phyloP scores from a whole-genome alignment of 768 basidiomycete species.

The Chalciporus sphaerocephalus region DNA sequence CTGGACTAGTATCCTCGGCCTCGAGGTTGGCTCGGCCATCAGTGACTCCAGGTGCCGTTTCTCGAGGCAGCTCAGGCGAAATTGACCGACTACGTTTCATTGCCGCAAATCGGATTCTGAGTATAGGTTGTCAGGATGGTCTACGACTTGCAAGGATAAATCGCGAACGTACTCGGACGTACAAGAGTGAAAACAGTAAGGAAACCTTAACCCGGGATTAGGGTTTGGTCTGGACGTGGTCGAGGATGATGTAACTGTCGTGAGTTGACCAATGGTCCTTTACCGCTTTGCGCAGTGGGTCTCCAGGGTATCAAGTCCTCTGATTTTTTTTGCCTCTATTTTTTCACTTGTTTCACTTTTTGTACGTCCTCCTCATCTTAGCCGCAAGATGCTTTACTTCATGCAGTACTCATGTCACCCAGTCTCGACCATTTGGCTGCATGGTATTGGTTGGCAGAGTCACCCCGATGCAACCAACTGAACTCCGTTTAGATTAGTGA shows the following conservation, averaged over 20 bases:
- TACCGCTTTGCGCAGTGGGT: too few relatives aligned
- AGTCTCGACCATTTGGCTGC: too few relatives aligned
- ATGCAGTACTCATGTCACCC: too few relatives aligned
- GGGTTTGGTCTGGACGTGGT: not conserved
- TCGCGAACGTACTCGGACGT: not conserved
- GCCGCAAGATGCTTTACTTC: too few relatives aligned
- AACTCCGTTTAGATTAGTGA: too few relatives aligned
- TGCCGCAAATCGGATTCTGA: not conserved
- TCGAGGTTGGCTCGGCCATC: not conserved
- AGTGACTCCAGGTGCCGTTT: not conserved
- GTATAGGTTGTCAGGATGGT: not conserved
- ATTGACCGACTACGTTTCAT: slow-evolving; percentile 16
- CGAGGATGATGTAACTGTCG: not conserved
- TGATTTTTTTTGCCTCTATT: too few relatives aligned
- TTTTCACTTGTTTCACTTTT: too few relatives aligned
- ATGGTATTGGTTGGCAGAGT: too few relatives aligned
- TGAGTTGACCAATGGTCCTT: too few relatives aligned
- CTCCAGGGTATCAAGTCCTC: too few relatives aligned
- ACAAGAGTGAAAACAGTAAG: not conserved
- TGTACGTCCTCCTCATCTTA: too few relatives aligned
- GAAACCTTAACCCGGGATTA: slow-evolving; percentile 1
- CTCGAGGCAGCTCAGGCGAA: not conserved
- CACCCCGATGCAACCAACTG: too few relatives aligned
- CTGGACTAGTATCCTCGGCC: not conserved
- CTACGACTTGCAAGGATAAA: not conserved